Evolutionary conservation across 805 yeast genomes (phyloP).

Genomic region (Brettanomyces sp.): DNA sequence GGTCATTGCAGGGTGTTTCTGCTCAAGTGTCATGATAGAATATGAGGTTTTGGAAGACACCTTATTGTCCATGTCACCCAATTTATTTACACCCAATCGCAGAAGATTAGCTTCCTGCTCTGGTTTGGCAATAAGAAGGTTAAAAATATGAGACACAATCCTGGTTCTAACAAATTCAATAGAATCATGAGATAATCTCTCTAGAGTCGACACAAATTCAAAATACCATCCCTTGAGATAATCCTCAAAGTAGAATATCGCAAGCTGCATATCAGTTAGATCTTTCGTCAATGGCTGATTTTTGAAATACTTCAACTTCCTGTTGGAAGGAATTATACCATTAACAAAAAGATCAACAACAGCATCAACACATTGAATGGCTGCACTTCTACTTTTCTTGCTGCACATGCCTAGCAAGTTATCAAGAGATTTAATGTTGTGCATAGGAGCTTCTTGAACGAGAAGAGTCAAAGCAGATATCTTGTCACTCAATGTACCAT

Average conservation of each 20-base stretch:
- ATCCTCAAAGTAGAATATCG: slow-evolving; percentile 82
- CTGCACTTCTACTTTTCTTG: slow-evolving; percentile 89
- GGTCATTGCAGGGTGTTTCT: slow-evolving; percentile 95
- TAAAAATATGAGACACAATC: slow-evolving; percentile 68
- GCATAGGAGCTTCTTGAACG: slow-evolving; percentile 92
- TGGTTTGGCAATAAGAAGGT: slow-evolving; percentile 74
- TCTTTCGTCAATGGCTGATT: slow-evolving; percentile 51
- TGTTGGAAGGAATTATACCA: slow-evolving; percentile 80
- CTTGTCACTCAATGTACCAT: slow-evolving; percentile 93
- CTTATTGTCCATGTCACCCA: slow-evolving; percentile 88
- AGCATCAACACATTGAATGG: slow-evolving; percentile 83
- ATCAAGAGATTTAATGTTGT: slow-evolving; percentile 76
- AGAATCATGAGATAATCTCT: slow-evolving; percentile 80
- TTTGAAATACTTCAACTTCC: slow-evolving; percentile 72
- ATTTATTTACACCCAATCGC: slow-evolving; percentile 81
- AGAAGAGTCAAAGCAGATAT: slow-evolving; percentile 88
- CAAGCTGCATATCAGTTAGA: slow-evolving; percentile 46
- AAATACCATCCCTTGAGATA: slow-evolving; percentile 71
- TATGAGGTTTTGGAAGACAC: slow-evolving; percentile 85
- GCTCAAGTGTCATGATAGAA: slow-evolving; percentile 69
- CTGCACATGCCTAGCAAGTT: slow-evolving; percentile 69
- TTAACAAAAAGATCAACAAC: slow-evolving; percentile 78
- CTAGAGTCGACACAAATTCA: slow-evolving; percentile 66
- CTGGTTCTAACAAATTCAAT: slow-evolving; percentile 80
- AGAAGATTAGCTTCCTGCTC: slow-evolving; percentile 93